These are phyloP conservation scores for Sonneratia caseolaris DNA, from an alignment of 345 rosid species.

Conservation along the genomic window DNA sequence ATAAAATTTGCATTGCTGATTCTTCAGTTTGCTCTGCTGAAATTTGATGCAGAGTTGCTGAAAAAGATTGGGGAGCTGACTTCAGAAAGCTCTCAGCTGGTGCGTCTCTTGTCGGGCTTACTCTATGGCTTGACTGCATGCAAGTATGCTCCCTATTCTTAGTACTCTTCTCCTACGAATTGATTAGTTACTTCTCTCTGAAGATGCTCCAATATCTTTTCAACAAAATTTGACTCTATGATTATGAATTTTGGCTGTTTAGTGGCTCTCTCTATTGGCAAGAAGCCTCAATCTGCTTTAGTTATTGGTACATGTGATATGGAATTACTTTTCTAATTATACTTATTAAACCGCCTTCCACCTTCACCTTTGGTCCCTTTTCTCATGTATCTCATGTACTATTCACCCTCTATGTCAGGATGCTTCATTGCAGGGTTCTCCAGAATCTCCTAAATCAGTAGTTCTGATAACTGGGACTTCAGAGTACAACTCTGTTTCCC, in stretches of 20 bases:
- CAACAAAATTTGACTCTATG: neutral
- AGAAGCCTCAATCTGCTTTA: neutral
- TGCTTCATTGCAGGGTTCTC: slow-evolving; percentile 86
- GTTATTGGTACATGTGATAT: neutral
- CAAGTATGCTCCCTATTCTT: slow-evolving; percentile 44
- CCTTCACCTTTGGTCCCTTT: neutral
- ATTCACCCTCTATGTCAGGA: slow-evolving; percentile 35
- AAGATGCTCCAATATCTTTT: neutral
- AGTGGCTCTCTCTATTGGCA: neutral
- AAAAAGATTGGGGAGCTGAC: slow-evolving; percentile 95
- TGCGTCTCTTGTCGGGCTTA: slow-evolving; percentile 88
- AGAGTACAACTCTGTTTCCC: slow-evolving; percentile 76
- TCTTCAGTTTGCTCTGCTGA: neutral
- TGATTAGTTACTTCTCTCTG: slow-evolving; percentile 3
- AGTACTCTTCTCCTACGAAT: slow-evolving; percentile 1
- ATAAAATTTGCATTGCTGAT: neutral
- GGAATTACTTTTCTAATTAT: neutral
- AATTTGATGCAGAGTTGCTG: slow-evolving; percentile 67
- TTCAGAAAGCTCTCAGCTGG: slow-evolving; percentile 89
- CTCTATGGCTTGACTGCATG: slow-evolving; percentile 94
- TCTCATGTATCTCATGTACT: neutral
- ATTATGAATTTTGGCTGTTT: neutral
- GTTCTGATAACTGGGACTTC: slow-evolving; percentile 80
- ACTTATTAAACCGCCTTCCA: neutral
- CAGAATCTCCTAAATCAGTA: slow-evolving; percentile 82